A percentile compares a stretch with the other conserved stretches of the same genome.
These are phyloP conservation scores for Pholiota adiposa DNA, from an alignment of 1,284 basidiomycete species.

Conservation along the genomic window DNA sequence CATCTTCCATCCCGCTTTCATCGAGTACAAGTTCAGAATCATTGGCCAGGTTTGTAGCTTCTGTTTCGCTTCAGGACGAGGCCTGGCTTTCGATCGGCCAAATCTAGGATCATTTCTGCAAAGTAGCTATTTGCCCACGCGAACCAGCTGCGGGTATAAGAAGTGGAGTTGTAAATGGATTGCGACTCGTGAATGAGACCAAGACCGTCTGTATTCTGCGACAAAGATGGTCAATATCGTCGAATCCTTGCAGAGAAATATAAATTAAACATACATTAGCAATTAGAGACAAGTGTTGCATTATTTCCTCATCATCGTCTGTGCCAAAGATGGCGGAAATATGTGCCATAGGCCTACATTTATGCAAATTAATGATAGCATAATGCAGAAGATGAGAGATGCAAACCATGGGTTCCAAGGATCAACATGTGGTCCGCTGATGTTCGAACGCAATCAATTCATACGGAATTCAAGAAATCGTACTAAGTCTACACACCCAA, in stretches of 20 bases:
- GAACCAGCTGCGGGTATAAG: constrained; percentile 81
- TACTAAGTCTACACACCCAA: constrained; percentile 65
- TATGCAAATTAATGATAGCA: constrained; percentile 3
- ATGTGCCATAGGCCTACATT: constrained; percentile 74
- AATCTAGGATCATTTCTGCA: constrained; percentile 78
- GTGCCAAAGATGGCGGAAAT: constrained; percentile 76
- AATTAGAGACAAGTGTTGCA: constrained; percentile 61
- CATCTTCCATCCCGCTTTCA: no score
- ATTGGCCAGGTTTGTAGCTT: constrained; percentile 54
- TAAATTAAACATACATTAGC: constrained; percentile 51
- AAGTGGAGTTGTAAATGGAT: constrained; percentile 58
- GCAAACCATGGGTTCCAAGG: constrained; percentile 71
- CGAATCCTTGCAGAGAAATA: not conserved
- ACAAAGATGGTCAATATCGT: not conserved
- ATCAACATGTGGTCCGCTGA: constrained; percentile 74
- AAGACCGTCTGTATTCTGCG: constrained; percentile 71
- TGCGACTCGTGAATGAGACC: constrained; percentile 80
- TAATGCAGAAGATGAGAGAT: not conserved
- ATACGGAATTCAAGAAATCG: not conserved
- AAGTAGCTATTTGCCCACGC: constrained; percentile 85
- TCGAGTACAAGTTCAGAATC: not conserved
- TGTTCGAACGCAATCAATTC: not conserved
- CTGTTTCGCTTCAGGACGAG: constrained; percentile 60
- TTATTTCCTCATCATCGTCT: constrained; percentile 70
- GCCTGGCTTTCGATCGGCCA: constrained; percentile 72